phyloP scores from a whole-genome alignment of 371 early-diverging fungal genomes.

The Capillidium heterosporum region DNA sequence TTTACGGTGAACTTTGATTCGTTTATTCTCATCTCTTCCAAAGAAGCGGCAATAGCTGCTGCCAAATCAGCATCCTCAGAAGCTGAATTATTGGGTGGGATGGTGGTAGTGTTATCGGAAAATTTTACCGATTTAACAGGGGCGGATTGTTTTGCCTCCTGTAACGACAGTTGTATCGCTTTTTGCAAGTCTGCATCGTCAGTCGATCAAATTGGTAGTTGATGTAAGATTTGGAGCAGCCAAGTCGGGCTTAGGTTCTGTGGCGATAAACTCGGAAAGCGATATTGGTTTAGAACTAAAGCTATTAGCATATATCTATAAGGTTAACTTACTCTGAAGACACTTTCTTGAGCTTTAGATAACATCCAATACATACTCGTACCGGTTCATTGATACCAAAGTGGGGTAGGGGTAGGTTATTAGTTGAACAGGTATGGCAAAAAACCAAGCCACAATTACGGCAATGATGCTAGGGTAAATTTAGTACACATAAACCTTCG shows the following conservation, averaged over 20 bases:
- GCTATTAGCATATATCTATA: not conserved
- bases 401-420: slow-evolving; percentile 58
- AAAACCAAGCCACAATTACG: slow-evolving; percentile 87
- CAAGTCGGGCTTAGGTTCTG: not conserved
- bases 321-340: not conserved
- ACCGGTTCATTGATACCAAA: slow-evolving; percentile 74
- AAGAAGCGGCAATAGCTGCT: slow-evolving; percentile 84
- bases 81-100: slow-evolving; percentile 12
- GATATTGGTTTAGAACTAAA: not conserved
- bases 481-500: not conserved
- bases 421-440: slow-evolving; percentile 79
- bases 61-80: slow-evolving; percentile 75
- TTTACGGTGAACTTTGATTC: not conserved
- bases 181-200: slow-evolving; percentile 67
- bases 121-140: slow-evolving; percentile 10
- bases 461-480: slow-evolving; percentile 61
- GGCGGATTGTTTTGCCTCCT: slow-evolving; percentile 25
- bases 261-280: slow-evolving; percentile 4
- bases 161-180: slow-evolving; percentile 72
- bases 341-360: slow-evolving; percentile 18
- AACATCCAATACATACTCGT: slow-evolving; percentile 85
- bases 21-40: slow-evolving; percentile 34
- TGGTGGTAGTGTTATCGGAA: slow-evolving; percentile 4
- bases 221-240: not conserved
- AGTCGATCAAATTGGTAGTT: slow-evolving; percentile 4